Percentiles rank a stretch among this genome's conserved stretches.
These are phyloP conservation scores for Ciborinia camelliae DNA, from an alignment of 2,329 filamentous ascomycete genomes.

Conservation along the genomic window DNA sequence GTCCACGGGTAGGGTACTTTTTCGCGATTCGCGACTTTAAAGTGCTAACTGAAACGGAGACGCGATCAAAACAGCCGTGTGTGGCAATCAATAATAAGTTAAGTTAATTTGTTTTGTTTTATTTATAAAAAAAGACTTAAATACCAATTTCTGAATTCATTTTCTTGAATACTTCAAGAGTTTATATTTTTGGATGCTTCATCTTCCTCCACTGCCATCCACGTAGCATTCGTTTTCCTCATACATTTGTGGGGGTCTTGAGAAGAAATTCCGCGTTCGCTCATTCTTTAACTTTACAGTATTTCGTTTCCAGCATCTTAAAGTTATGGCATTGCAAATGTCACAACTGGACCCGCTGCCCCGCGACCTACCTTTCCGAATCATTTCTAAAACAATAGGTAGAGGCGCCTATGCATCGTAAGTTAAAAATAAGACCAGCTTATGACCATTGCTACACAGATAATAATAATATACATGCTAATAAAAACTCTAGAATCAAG, in stretches of 20 bases:
- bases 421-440: constrained; percentile 33
- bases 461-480: constrained; percentile 15
- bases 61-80: neutral
- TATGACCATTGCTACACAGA: neutral
- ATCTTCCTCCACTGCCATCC: neutral
- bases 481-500: constrained; percentile 52
- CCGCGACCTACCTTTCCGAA: constrained; percentile 80
- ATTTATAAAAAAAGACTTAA: neutral
- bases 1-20: neutral
- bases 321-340: constrained; percentile 49
- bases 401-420: constrained; percentile 97
- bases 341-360: constrained; percentile 89
- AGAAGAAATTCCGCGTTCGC: constrained; percentile 3
- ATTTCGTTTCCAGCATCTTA: neutral
- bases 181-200: neutral
- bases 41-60: neutral
- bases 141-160: neutral
- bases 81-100: neutral
- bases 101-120: too few species aligned
- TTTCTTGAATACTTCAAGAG: neutral
- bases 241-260: neutral
- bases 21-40: constrained; percentile 12
- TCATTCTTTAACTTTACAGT: neutral
- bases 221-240: neutral
- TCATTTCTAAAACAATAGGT: constrained; percentile 95